These are phyloP conservation scores for Lachnellula subtilissima DNA, from an alignment of 2,329 filamentous ascomycete genomes.

Conservation along the genomic window DNA sequence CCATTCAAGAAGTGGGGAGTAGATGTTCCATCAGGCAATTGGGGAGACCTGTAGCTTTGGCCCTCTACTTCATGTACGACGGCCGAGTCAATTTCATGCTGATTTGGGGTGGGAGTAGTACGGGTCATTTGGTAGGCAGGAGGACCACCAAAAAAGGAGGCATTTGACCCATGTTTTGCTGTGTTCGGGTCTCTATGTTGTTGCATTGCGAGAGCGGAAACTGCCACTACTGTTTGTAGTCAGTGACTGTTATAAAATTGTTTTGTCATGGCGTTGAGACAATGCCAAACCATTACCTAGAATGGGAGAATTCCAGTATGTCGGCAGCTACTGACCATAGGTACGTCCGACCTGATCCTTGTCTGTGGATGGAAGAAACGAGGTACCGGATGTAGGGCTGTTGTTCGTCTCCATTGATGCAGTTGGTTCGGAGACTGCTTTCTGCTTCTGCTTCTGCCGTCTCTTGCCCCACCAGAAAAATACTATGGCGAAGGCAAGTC, in stretches of 20 bases:
- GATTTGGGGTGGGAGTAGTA: background rate
- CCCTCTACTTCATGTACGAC: background rate
- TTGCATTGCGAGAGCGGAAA: background rate
- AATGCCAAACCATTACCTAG: no score
- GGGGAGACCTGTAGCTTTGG: background rate
- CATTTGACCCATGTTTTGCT: background rate
- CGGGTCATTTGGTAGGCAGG: slow-evolving; percentile 3
- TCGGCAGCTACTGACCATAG: no score
- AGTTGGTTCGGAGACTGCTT: background rate
- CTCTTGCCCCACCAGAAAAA: background rate
- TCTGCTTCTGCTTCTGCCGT: background rate
- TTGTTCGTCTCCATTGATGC: background rate
- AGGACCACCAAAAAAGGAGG: background rate
- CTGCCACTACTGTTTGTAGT: no score
- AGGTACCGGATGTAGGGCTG: background rate
- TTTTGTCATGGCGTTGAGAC: no score
- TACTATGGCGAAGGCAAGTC: background rate
- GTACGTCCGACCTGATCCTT: no score
- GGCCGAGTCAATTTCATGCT: slow-evolving; percentile 1
- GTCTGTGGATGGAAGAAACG: background rate
- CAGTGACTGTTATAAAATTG: no score
- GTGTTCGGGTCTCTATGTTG: background rate
- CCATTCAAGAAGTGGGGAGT: background rate
- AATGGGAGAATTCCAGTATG: no score
- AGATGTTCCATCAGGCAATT: background rate